Evolutionary conservation across 2,329 filamentous ascomycete genomes (phyloP), one percentile per base, ranked within the genome.

Genomic region (Penicillium sp.): DNA sequence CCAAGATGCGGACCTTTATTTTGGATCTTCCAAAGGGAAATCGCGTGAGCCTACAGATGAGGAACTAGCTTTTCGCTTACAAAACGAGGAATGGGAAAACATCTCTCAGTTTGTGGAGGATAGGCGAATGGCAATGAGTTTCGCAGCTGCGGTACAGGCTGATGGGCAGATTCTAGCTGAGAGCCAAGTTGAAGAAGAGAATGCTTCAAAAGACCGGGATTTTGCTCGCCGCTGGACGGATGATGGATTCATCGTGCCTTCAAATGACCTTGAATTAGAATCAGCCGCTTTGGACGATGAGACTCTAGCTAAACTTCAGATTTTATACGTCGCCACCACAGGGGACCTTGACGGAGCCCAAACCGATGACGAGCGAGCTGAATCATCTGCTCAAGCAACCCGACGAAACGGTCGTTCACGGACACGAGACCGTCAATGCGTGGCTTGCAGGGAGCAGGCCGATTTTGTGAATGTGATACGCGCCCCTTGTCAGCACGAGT

Each of bases 401-500:
- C 21, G 21, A 21, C 21, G 21, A 21, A 21, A 21, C 21, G 21
- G 21, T 21, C 21, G 21, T 2, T 21, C 21, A 21, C 21, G 21
- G 2, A 1, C 21, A 2, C 21, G 21, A 21, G 21, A 21, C 26
- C 3, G 17, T 23, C 11, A 19, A 11, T 48, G 46, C 7, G 46
- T 23, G 3, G 46, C 46, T 2, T 48, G 46, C 46, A 19, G 13
- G 23, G 46, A 48, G 11, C 7, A 48, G 3, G 21, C 11, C 11
- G 44, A 55, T 5, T 49, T 51, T 4, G 11, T 55, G 5, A 45
- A 60, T 30, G 44, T 60, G n/a, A 19, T 23, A 0, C 51, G 19
- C 19, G 50, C 44, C 26, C 51, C 58, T 17, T 79, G 76, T 61
- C 46, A 63, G 0, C 84, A 88, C 64, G 67, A 78, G 3, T 88